A percentile compares a stretch with the other conserved stretches of the same genome.
These are phyloP conservation scores for Umbelopsis sp. DNA, from an alignment of 371 early-diverging fungal genomes.

Conservation along the genomic window DNA sequence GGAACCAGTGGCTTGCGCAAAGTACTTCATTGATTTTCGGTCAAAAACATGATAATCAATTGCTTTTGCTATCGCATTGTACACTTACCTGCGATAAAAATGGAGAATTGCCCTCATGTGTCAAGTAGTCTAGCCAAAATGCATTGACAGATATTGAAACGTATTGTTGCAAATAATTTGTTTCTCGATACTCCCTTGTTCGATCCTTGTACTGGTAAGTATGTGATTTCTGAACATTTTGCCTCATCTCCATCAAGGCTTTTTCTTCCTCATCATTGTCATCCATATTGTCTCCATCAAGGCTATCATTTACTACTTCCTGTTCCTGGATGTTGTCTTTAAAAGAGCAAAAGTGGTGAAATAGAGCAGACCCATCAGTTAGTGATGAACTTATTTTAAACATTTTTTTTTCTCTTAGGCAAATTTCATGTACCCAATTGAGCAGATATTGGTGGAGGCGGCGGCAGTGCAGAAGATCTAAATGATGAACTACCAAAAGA, in stretches of 20 bases:
- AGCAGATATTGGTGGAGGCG: too few relatives aligned
- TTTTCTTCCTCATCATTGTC: slow-evolving; percentile 20
- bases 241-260: slow-evolving; percentile 22
- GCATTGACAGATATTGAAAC: slow-evolving; percentile 28
- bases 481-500: neutral
- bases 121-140: slow-evolving; percentile 60
- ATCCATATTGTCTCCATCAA: slow-evolving; percentile 23
- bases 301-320: too few relatives aligned
- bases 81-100: slow-evolving; percentile 48
- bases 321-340: too few relatives aligned
- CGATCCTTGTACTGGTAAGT: slow-evolving; percentile 6
- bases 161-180: slow-evolving; percentile 35
- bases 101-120: slow-evolving; percentile 24
- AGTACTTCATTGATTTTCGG: slow-evolving; percentile 30
- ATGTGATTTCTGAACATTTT: neutral
- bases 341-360: too few relatives aligned
- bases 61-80: neutral
- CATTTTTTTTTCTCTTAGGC: too few relatives aligned
- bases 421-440: too few relatives aligned
- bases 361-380: too few relatives aligned
- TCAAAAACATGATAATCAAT: neutral
- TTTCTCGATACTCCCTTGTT: slow-evolving; percentile 18
- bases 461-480: too few relatives aligned
- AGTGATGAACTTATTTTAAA: too few relatives aligned
- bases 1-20: slow-evolving; percentile 41